Base-by-base conservation (phyloP, 2,329 filamentous ascomycete genomes). In the Madurella fahalii region DNA sequence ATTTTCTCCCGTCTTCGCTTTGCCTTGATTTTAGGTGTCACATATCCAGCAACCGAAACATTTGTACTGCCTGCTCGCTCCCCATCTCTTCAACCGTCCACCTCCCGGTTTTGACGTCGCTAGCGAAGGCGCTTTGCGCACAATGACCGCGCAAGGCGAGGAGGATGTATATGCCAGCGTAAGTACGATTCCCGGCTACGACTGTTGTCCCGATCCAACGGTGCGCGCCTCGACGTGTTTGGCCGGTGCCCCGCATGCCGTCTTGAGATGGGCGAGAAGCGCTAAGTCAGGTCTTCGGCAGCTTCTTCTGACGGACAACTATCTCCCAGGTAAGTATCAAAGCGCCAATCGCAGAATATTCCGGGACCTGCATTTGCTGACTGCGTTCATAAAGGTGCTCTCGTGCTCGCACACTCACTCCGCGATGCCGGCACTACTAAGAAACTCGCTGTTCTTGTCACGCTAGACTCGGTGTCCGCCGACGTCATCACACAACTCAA, bases 351-450 rank as follows among this genome's bases (percentile, higher is more conserved):
- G 52, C 43, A 18, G 15, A 15, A 39, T 30, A 15, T 45, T 39
- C 54, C 59, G 50, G 61, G 54, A n/a, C 50, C 20, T 54, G 58
- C 30, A 40, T 40, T 54, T 59, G 63, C 65, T 61, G 48, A 58
- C 60, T 54, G 37, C 48, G 43, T 20, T 18, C 60, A 46, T 61
- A 39, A 63, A 95, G 93, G 94, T 71, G 93, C 92, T 57, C 84
- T 94, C 64, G 92, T 99, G 45, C 84, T 99, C 60, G 92, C 91
- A 58, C 92, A 97, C 76, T 97, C 94, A 34, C 77, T 99, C 54
- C 88, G 90, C 72, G 94, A 99, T 85, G 87, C 85, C 65, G 90
- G 90, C 54, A 90, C 92, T 39, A 84, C 78, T 62, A 94, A 90
- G 76, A 93, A 90, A 76, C 79, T 99, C 64, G 91, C 87, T 57